Base-by-base conservation (phyloP, 345 rosid species). In the Arabidopsis thaliana region DNA sequence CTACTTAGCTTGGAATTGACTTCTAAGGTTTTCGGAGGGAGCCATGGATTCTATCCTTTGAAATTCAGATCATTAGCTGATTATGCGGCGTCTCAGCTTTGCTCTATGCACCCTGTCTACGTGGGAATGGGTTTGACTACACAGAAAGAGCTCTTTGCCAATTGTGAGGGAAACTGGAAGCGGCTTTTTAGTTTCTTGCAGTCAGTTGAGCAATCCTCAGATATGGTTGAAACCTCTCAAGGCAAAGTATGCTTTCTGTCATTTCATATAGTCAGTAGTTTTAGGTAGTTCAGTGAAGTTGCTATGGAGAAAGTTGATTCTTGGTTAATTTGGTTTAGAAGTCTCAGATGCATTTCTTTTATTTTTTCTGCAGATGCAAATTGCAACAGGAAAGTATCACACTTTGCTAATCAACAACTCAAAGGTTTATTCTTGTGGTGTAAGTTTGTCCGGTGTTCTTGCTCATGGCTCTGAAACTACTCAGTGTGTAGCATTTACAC, bases 391-490 rank as follows among this genome's bases (percentile, higher is more conserved):
- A 72, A 90, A 84, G 84, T 86, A 90, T 83, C 97, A 90, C 81
- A 94, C 97, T 41, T 79, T 94, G 83, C 83, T 94, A 56, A 88
- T 90, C 82, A 86, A 85, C 73, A 82, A 94, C 82, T 90, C 98
- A 68, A 86, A 89, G 60, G 85, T 88, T 57, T 91, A 91, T 79
- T 91, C 98, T 80, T 90, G 96, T 79, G 98, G 97, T 76, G 88
- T 94, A 61, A 87, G 92, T 83, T 82, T 90, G 81, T 83, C 85
- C 44, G 97, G 98, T 71, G 95, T 87, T 67, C 98, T 94, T 72
- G 97, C 96, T 73, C 98, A 94, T 78, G 96, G 94, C 14, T 87
- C 97, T 44, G 97, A 91, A 82, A 93, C 89, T 77, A 91, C 96
- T 69, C 95, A 94, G 69, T 87, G 93, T 32, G 96, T 86, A n/a